These are phyloP conservation scores for Calocybe cyanea DNA, from an alignment of 768 basidiomycete species.

Conservation along the genomic window DNA sequence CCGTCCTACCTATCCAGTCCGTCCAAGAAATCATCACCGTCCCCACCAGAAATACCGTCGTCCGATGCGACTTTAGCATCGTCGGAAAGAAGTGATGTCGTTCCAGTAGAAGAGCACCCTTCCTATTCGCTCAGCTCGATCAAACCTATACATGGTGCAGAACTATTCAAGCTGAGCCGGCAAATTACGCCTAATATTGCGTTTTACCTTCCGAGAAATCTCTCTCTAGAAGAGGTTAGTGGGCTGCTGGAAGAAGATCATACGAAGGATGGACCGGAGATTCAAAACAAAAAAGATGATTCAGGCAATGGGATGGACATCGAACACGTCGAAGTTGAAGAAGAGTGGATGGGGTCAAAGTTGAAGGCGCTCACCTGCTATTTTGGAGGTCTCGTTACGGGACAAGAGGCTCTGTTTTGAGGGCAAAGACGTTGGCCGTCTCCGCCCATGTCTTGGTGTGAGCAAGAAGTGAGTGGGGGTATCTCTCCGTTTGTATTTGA, in stretches of 20 bases:
- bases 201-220: constrained; percentile 86
- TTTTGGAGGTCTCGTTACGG: constrained; percentile 77
- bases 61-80: neutral
- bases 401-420: constrained; percentile 65
- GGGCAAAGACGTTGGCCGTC: neutral
- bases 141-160: constrained; percentile 75
- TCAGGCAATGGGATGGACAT: constrained; percentile 7
- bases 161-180: constrained; percentile 74
- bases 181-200: constrained; percentile 79
- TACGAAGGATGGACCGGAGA: neutral
- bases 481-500: too few relatives aligned
- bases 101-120: constrained; percentile 34
- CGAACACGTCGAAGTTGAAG: constrained; percentile 86
- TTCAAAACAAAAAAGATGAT: constrained; percentile 1
- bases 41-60: constrained; percentile 7
- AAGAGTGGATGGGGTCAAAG: constrained; percentile 94
- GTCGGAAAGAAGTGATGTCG: neutral
- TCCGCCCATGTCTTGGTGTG: too few relatives aligned
- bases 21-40: constrained; percentile 7
- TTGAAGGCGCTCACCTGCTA: constrained; percentile 94
- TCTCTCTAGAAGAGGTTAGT: constrained; percentile 68
- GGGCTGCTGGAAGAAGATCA: constrained; percentile 17
- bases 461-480: too few relatives aligned
- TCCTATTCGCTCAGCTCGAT: constrained; percentile 71
- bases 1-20: constrained; percentile 57